phyloP scores from a whole-genome alignment of 2,329 filamentous ascomycete species.

The Colletotrichum salicis region DNA sequence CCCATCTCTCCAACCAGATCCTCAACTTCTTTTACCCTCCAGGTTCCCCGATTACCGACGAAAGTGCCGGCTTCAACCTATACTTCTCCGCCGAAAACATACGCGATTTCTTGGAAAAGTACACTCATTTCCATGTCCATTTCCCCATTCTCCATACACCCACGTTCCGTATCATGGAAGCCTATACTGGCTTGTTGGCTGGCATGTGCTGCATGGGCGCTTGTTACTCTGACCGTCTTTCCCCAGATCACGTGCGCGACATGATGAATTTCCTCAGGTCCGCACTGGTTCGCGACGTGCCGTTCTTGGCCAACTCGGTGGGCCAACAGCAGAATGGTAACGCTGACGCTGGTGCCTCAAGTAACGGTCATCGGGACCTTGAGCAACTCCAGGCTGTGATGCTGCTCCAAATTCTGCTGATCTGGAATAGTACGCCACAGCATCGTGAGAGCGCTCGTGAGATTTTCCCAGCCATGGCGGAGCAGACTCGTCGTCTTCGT shows the following conservation, averaged over 20 bases:
- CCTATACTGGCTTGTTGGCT: slow-evolving; percentile 74
- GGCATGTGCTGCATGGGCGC: slow-evolving; percentile 79
- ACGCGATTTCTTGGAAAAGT: slow-evolving; percentile 76
- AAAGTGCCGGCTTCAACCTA: slow-evolving; percentile 64
- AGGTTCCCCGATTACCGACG: slow-evolving; percentile 66
- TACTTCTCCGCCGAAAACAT: slow-evolving; percentile 76
- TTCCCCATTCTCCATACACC: slow-evolving; percentile 79
- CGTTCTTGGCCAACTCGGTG: slow-evolving; percentile 50
- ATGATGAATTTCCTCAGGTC: slow-evolving; percentile 73
- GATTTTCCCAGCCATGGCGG: slow-evolving; percentile 66
- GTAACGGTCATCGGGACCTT: slow-evolving; percentile 51
- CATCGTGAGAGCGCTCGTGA: slow-evolving; percentile 73
- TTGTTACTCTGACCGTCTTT: slow-evolving; percentile 75
- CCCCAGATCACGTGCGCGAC: slow-evolving; percentile 70
- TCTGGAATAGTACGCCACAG: slow-evolving; percentile 75
- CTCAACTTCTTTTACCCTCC: slow-evolving; percentile 66
- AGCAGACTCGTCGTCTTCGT: slow-evolving; percentile 65
- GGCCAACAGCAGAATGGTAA: slow-evolving; percentile 38
- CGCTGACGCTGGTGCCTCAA: slow-evolving; percentile 25
- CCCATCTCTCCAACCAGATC: slow-evolving; percentile 65
- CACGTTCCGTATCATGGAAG: slow-evolving; percentile 74
- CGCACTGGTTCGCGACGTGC: slow-evolving; percentile 67
- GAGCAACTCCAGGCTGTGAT: slow-evolving; percentile 76
- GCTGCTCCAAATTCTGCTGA: slow-evolving; percentile 69
- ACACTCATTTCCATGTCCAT: slow-evolving; percentile 78